Evolutionary conservation across 192 early-diverging fungal species (phyloP).

Genomic region (Diversispora eburnea): DNA sequence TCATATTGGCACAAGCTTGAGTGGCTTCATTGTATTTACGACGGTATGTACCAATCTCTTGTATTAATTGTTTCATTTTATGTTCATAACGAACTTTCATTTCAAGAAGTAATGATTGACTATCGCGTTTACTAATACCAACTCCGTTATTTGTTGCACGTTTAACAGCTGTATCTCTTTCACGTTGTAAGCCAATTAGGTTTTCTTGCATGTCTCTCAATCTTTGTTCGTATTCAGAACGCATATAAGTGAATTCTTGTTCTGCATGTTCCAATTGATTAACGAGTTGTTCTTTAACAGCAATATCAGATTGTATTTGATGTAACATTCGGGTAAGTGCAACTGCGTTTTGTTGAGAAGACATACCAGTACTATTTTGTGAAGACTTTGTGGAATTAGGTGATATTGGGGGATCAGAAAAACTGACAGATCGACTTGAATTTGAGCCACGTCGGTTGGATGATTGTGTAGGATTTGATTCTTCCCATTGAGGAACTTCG

Average conservation of each 20-base stretch:
- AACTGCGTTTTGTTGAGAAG: slow-evolving; percentile 31
- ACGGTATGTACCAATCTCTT: slow-evolving; percentile 50
- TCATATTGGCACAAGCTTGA: slow-evolving; percentile 43
- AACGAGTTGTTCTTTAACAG: slow-evolving; percentile 59
- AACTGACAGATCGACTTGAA: slow-evolving; percentile 23
- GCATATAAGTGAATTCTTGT: slow-evolving; percentile 55
- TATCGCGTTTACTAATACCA: slow-evolving; percentile 35
- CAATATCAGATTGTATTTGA: slow-evolving; percentile 58
- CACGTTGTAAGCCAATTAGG: slow-evolving; percentile 49
- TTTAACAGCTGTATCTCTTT: slow-evolving; percentile 64
- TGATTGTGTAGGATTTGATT: slow-evolving; percentile 11
- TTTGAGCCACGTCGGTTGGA: slow-evolving; percentile 22
- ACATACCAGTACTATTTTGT: slow-evolving; percentile 21
- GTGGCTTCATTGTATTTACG: slow-evolving; percentile 56
- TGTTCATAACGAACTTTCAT: slow-evolving; percentile 52
- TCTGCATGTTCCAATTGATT: slow-evolving; percentile 53
- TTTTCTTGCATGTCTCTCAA: slow-evolving; percentile 56
- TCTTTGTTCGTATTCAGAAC: slow-evolving; percentile 67
- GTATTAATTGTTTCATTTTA: slow-evolving; percentile 54
- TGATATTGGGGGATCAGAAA: slow-evolving; percentile 17
- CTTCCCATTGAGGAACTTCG: slow-evolving; percentile 27
- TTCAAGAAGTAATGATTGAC: slow-evolving; percentile 36
- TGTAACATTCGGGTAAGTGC: slow-evolving; percentile 43
- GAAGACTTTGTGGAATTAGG: slow-evolving; percentile 9
- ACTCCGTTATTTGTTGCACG: slow-evolving; percentile 36